phyloP scores from a whole-genome alignment of 495 filamentous ascomycete genomes.

The Hypoxylon subgilvum region DNA sequence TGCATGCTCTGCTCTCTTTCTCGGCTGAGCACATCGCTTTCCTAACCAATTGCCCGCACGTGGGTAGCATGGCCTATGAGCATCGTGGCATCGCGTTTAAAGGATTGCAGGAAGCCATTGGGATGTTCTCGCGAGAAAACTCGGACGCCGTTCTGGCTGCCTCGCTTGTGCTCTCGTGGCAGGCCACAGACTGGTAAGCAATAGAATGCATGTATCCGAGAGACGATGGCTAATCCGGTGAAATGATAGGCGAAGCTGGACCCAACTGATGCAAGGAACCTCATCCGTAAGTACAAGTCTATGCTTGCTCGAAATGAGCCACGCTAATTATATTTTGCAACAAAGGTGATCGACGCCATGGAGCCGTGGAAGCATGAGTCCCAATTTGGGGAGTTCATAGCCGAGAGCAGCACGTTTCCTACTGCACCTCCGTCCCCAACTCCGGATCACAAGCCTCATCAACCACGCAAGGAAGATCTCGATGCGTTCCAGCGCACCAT shows the following conservation, averaged over 20 bases:
- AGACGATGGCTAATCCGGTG: slow-evolving; percentile 40
- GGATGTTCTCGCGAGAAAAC: slow-evolving; percentile 81
- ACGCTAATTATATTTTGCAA: slow-evolving; percentile 40
- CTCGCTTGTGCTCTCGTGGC: slow-evolving; percentile 93
- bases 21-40: slow-evolving; percentile 91
- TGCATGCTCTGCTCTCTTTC: slow-evolving; percentile 89
- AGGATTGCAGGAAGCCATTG: slow-evolving; percentile 86
- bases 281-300: slow-evolving; percentile 68
- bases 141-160: slow-evolving; percentile 92
- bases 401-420: slow-evolving; percentile 71
- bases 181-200: slow-evolving; percentile 92
- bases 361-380: slow-evolving; percentile 90
- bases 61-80: slow-evolving; percentile 82
- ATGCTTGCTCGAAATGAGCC: background rate
- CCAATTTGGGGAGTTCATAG: slow-evolving; percentile 81
- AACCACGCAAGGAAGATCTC: slow-evolving; percentile 70
- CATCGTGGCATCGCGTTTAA: slow-evolving; percentile 84
- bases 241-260: slow-evolving; percentile 80
- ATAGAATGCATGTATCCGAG: slow-evolving; percentile 43
- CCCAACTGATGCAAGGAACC: slow-evolving; percentile 88
- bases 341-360: slow-evolving; percentile 90
- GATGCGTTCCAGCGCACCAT: slow-evolving; percentile 68
- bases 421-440: slow-evolving; percentile 66
- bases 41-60: slow-evolving; percentile 79
- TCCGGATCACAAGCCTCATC: slow-evolving; percentile 62